Evolutionary conservation across 2,329 filamentous ascomycete species (phyloP).

Genomic region (Phialemoniopsis sp.): DNA sequence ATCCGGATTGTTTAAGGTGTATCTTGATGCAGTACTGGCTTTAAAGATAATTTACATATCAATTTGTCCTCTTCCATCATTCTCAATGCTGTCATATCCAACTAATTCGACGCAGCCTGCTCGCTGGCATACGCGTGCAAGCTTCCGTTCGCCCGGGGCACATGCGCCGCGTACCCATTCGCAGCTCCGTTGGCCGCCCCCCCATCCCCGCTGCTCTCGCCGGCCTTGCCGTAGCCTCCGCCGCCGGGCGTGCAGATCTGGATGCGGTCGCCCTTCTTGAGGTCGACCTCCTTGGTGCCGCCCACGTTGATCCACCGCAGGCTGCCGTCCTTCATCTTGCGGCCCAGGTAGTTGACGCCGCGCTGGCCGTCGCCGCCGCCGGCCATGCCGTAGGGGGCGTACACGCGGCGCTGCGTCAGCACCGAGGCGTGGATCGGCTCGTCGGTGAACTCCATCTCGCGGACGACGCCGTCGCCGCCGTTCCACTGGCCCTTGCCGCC

Average conservation of each 20-base stretch:
- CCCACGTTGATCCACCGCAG: slow-evolving; percentile 44
- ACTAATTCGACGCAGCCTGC: neutral
- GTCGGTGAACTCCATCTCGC: slow-evolving; percentile 18
- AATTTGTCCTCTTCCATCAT: neutral
- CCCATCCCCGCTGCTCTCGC: neutral
- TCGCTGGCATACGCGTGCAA: neutral
- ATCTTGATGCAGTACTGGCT: neutral
- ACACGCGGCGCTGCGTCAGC: slow-evolving; percentile 22
- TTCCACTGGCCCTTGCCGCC: slow-evolving; percentile 19
- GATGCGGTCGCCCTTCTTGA: slow-evolving; percentile 46
- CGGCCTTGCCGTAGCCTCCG: slow-evolving; percentile 37
- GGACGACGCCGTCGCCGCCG: slow-evolving; percentile 22
- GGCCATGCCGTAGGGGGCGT: slow-evolving; percentile 23
- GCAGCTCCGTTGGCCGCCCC: neutral
- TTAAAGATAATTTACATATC: too few species aligned
- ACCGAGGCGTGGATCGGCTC: slow-evolving; percentile 17
- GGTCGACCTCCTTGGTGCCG: slow-evolving; percentile 16
- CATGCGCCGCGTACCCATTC: neutral
- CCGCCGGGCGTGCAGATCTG: slow-evolving; percentile 60
- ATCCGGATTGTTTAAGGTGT: too few species aligned
- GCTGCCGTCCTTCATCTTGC: too few species aligned
- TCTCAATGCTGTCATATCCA: neutral
- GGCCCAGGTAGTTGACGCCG: slow-evolving; percentile 15
- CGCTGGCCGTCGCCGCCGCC: slow-evolving; percentile 21
- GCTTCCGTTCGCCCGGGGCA: neutral